These are phyloP conservation scores for Schizonepeta tenuifolia DNA, from an alignment of 257 asterid genomes.

Conservation along the genomic window DNA sequence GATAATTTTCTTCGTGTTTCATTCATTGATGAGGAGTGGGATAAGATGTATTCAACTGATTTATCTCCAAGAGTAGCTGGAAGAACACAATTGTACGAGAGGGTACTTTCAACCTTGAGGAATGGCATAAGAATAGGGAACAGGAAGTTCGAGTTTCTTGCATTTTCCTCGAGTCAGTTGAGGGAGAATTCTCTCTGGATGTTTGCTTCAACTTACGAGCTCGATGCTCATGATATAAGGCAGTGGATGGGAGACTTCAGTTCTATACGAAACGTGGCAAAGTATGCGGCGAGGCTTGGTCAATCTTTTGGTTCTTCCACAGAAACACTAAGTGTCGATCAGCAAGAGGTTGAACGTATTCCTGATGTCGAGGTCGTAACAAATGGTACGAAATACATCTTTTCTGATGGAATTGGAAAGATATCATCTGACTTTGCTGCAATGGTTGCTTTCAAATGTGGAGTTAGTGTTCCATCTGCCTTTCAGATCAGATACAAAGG, in stretches of 20 bases:
- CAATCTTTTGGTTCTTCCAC: conserved; percentile 89
- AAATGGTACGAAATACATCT: conserved; percentile 43
- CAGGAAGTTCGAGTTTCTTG: conserved; percentile 79
- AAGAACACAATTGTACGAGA: conserved; percentile 61
- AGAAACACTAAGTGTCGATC: conserved; percentile 63
- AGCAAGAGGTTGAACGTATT: conserved; percentile 56
- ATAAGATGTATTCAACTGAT: conserved; percentile 66
- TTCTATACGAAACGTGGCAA: conserved; percentile 74
- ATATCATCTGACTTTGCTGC: conserved; percentile 71
- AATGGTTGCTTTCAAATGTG: conserved; percentile 71
- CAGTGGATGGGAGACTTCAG: conserved; percentile 86
- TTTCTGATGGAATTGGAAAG: conserved; percentile 96
- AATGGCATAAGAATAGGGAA: conserved; percentile 75
- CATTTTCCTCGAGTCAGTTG: conserved; percentile 91
- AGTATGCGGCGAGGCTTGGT: conserved; percentile 99
- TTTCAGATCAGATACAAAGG: conserved; percentile 92
- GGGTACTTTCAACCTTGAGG: conserved; percentile 64
- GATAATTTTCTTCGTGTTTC: conserved; percentile 90
- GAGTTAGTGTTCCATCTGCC: conserved; percentile 67
- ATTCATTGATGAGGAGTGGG: conserved; percentile 90
- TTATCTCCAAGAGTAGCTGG: conserved; percentile 47
- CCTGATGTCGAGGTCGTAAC: conserved; percentile 44
- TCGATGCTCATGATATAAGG: conserved; percentile 62
- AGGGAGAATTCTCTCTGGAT: conserved; percentile 89
- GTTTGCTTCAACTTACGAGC: conserved; percentile 66